These are phyloP conservation scores for Sporisorium reilianum DNA, from an alignment of 1,284 basidiomycete genomes.

Conservation along the genomic window DNA sequence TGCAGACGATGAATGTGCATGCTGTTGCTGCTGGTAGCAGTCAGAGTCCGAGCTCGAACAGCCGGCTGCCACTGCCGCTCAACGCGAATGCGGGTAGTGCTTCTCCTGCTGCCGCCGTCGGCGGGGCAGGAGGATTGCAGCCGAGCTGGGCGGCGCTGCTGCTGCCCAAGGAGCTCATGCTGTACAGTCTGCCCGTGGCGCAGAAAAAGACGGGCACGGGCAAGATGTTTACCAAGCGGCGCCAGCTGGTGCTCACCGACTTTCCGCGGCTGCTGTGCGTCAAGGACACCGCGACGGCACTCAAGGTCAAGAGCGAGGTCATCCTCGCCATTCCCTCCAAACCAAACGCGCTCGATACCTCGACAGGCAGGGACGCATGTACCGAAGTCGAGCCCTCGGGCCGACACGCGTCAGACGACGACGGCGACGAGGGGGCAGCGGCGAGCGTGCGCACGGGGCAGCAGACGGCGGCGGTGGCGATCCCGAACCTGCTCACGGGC, in stretches of 20 bases:
- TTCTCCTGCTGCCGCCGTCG: background rate
- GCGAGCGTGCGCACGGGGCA: background rate
- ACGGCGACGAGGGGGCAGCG: background rate
- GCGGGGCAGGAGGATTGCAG: slow-evolving; percentile 9
- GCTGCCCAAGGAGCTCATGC: slow-evolving; percentile 59
- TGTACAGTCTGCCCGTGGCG: slow-evolving; percentile 60
- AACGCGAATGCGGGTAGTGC: too few relatives aligned
- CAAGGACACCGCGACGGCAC: slow-evolving; percentile 70
- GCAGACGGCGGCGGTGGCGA: too few relatives aligned
- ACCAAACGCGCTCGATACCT: too few relatives aligned
- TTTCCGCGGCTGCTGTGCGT: slow-evolving; percentile 73
- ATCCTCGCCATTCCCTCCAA: slow-evolving; percentile 69
- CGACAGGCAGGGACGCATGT: too few relatives aligned
- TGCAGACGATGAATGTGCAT: slow-evolving; percentile 16
- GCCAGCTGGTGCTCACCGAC: slow-evolving; percentile 73
- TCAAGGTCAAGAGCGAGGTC: slow-evolving; percentile 72
- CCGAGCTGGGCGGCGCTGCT: slow-evolving; percentile 59
- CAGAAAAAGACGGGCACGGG: slow-evolving; percentile 59
- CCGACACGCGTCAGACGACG: slow-evolving; percentile 9
- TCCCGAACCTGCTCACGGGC: slow-evolving; percentile 53
- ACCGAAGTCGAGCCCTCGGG: slow-evolving; percentile 20
- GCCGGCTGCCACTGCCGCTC: background rate
- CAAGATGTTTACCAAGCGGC: slow-evolving; percentile 70
- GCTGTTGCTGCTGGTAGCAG: too few relatives aligned
- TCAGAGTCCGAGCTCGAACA: slow-evolving; percentile 14